phyloP scores from a whole-genome alignment of 176 grass and related monocot species.

The Saccharum spontaneum region DNA sequence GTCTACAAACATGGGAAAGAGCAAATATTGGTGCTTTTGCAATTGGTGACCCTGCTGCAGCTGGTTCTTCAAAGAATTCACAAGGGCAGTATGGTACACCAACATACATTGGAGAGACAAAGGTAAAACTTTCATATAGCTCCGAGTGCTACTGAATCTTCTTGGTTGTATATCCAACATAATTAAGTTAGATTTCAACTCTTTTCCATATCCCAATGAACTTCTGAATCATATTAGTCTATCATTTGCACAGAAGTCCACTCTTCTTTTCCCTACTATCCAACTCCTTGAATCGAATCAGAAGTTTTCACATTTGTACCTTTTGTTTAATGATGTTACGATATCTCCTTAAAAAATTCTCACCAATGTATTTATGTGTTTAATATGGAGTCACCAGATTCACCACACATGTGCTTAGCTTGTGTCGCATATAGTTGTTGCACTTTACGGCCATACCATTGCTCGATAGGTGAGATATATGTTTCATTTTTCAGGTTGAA shows the following conservation, averaged over 20 bases:
- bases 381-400: not conserved
- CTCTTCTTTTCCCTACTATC: not conserved
- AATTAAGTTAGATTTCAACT: not conserved
- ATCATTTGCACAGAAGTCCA: conserved; percentile 8
- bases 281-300: not conserved
- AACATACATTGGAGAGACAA: conserved; percentile 85
- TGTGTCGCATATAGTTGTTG: not conserved
- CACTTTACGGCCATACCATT: not conserved
- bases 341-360: not conserved
- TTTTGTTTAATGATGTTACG: conserved; percentile 19
- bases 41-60: conserved; percentile 55
- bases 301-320: not conserved
- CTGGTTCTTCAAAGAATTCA: conserved; percentile 63
- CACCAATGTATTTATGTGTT: not conserved
- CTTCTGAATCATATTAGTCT: conserved; percentile 1
- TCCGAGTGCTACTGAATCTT: conserved; percentile 21
- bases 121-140: conserved; percentile 43
- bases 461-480: not conserved
- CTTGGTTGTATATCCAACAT: not conserved
- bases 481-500: conserved; percentile 62
- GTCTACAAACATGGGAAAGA: conserved; percentile 89
- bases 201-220: not conserved
- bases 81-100: conserved; percentile 89
- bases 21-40: conserved; percentile 57
- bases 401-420: conserved; percentile 11